phyloP scores from a whole-genome alignment of 805 yeast species.

The Candida bentonensis region DNA sequence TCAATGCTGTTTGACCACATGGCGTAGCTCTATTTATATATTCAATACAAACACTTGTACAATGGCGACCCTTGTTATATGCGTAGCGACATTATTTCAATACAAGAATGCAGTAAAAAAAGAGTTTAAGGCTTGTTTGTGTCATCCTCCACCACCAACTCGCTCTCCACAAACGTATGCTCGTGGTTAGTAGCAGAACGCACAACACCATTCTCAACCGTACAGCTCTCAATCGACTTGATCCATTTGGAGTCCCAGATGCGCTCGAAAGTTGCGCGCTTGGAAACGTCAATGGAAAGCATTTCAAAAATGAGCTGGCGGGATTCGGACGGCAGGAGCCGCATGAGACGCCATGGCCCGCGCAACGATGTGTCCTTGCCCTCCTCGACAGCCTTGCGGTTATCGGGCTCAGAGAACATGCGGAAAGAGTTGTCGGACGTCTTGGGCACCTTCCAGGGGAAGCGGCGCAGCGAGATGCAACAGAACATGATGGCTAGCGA shows the following conservation, averaged over 20 bases:
- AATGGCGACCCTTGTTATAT: background rate
- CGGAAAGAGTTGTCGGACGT: conserved; percentile 58
- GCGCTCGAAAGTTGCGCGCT: conserved; percentile 45
- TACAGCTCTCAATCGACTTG: conserved; percentile 41
- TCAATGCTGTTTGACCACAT: conserved; percentile 78
- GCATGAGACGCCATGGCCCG: conserved; percentile 63
- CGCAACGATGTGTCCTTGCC: conserved; percentile 21
- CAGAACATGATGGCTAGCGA: conserved; percentile 83
- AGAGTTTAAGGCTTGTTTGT: conserved; percentile 24
- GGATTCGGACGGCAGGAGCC: conserved; percentile 55
- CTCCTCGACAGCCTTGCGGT: conserved; percentile 12
- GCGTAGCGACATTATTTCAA: background rate
- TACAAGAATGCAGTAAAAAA: background rate
- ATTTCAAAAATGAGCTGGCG: conserved; percentile 48
- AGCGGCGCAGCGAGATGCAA: conserved; percentile 74
- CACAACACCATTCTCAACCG: conserved; percentile 14
- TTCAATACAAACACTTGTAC: background rate
- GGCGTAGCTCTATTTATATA: conserved; percentile 1
- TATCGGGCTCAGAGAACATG: conserved; percentile 31
- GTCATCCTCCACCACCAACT: conserved; percentile 22
- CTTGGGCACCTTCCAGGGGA: conserved; percentile 95
- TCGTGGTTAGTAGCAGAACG: conserved; percentile 16
- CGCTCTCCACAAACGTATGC: conserved; percentile 22
- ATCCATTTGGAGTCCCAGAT: conserved; percentile 48
- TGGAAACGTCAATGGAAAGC: conserved; percentile 45